A percentile compares a stretch with the other conserved stretches of the same genome.
Evolutionary conservation across 768 basidiomycete species (phyloP).

Genomic region (Rhizopogon salebrosus): DNA sequence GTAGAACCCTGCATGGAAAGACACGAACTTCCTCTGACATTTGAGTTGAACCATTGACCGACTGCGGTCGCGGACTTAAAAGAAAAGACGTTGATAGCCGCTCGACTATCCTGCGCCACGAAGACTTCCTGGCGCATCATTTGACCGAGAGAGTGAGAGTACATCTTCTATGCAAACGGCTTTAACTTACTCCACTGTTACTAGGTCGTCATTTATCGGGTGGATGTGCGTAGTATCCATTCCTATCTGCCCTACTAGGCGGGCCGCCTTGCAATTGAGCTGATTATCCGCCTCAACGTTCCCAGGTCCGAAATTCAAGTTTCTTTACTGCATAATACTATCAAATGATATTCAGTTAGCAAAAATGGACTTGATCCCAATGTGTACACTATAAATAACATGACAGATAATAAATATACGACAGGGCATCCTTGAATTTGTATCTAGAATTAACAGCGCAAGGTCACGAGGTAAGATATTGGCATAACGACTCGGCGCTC

Average conservation of each 20-base stretch:
- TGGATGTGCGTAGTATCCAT: background rate
- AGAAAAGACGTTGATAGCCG: background rate
- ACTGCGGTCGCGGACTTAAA: background rate
- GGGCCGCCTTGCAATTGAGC: background rate
- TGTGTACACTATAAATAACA: slow-evolving; percentile 7
- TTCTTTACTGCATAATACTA: background rate
- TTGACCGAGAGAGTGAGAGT: background rate
- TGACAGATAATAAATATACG: slow-evolving; percentile 17
- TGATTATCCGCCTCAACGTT: background rate
- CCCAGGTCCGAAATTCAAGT: background rate
- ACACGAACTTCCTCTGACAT: background rate
- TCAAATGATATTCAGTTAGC: slow-evolving; percentile 17
- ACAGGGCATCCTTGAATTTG: slow-evolving; percentile 9
- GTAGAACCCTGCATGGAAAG: too few relatives aligned
- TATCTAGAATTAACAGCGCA: slow-evolving; percentile 10
- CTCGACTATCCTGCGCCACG: background rate
- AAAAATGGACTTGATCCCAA: slow-evolving; percentile 12
- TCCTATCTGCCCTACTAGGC: too few relatives aligned
- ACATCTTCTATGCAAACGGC: background rate
- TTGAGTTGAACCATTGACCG: background rate
- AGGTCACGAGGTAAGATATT: slow-evolving; percentile 4
- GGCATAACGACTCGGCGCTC: slow-evolving; percentile 2
- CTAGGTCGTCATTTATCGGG: background rate
- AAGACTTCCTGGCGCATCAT: background rate
- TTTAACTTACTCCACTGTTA: background rate